Percentiles rank a stretch among this genome's conserved stretches.
These are phyloP conservation scores for Gloeophyllum trabeum DNA, from an alignment of 768 basidiomycete genomes.

Conservation along the genomic window DNA sequence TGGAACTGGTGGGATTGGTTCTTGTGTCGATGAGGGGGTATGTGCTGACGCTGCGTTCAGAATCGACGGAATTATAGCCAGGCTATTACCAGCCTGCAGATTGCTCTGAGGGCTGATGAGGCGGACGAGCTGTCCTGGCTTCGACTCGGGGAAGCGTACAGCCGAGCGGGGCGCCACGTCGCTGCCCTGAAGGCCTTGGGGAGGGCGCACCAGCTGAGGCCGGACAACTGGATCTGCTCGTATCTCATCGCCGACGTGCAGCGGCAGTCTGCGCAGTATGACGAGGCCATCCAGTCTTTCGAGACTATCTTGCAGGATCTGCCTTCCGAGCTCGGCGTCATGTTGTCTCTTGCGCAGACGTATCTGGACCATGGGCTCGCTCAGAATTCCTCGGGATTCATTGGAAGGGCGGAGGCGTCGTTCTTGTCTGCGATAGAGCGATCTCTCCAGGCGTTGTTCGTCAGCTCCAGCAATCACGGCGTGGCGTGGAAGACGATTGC, in stretches of 20 bases:
- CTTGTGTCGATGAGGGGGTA: no score
- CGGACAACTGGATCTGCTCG: slow-evolving; percentile 71
- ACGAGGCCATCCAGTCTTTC: slow-evolving; percentile 65
- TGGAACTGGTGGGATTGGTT: slow-evolving; percentile 64
- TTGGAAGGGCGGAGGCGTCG: slow-evolving; percentile 61
- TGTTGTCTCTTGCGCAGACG: slow-evolving; percentile 60
- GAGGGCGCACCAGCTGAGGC: slow-evolving; percentile 61
- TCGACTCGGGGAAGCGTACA: slow-evolving; percentile 86
- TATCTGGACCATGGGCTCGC: slow-evolving; percentile 59
- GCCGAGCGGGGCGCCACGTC: slow-evolving; percentile 74
- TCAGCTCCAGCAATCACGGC: slow-evolving; percentile 50
- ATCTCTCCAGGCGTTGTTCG: slow-evolving; percentile 35
- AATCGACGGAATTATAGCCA: slow-evolving; percentile 53
- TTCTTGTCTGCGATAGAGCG: slow-evolving; percentile 49
- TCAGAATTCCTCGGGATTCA: slow-evolving; percentile 61
- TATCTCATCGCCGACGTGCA: slow-evolving; percentile 84
- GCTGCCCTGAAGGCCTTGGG: slow-evolving; percentile 84
- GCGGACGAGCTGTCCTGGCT: slow-evolving; percentile 82
- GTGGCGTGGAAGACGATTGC: slow-evolving; percentile 78
- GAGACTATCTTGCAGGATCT: slow-evolving; percentile 38
- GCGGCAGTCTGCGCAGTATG: slow-evolving; percentile 60
- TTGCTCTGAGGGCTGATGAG: slow-evolving; percentile 70
- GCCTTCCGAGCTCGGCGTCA: slow-evolving; percentile 62
- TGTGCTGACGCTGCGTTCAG: slow-evolving; percentile 25
- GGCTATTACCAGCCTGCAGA: slow-evolving; percentile 78